Evolutionary conservation across 106 monocot genomes (phyloP).

Genomic region (Agapanthus africanus): DNA sequence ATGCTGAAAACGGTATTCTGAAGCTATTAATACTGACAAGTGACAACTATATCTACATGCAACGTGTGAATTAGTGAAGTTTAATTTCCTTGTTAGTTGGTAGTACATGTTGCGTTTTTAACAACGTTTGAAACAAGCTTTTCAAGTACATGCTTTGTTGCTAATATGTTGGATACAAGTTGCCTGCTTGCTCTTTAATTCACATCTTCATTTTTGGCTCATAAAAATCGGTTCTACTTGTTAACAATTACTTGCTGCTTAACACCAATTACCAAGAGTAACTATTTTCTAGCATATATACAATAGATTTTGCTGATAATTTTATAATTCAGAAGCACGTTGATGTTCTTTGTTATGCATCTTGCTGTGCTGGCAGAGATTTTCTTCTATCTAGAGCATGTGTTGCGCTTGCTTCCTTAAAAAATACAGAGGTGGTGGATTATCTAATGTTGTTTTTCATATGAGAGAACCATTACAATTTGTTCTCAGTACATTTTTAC

Average conservation of each 20-base stretch:
- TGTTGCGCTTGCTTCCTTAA: constrained; percentile 75
- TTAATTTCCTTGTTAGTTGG: too few species aligned
- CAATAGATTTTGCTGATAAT: neutral
- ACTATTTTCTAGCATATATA: neutral
- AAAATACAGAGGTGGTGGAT: constrained; percentile 70
- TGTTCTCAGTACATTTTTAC: constrained; percentile 1
- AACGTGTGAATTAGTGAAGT: too few species aligned
- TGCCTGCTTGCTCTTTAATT: neutral
- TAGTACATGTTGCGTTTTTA: too few species aligned
- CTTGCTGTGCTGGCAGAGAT: constrained; percentile 88
- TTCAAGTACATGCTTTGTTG: neutral
- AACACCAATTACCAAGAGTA: neutral
- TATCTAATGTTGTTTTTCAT: constrained; percentile 1
- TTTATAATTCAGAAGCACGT: neutral
- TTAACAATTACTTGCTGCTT: neutral
- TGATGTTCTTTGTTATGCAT: constrained; percentile 28
- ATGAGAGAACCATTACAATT: neutral
- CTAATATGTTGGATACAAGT: neutral
- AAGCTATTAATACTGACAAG: too few species aligned
- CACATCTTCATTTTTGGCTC: neutral
- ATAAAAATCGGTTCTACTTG: neutral
- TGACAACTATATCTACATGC: too few species aligned
- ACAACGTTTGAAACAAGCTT: neutral
- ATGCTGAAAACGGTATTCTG: too few species aligned
- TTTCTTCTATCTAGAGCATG: constrained; percentile 88